Evolutionary conservation across 1,284 basidiomycete species (phyloP).

Genomic region (Porogramme epimiltina): DNA sequence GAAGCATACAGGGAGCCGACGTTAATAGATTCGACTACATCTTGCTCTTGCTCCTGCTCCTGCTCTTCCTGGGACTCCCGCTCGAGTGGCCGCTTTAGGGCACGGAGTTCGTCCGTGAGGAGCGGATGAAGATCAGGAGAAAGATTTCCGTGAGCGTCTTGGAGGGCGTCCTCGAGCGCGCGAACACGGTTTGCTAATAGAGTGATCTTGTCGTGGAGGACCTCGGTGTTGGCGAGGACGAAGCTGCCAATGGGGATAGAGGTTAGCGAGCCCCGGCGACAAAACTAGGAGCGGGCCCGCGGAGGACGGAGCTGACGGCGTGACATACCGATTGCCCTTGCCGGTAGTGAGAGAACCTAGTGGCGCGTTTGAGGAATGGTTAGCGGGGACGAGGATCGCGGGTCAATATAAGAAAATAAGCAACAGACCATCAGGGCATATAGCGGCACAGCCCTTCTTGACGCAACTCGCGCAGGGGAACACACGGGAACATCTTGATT

Average conservation of each 20-base stretch:
- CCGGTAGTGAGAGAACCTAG: slow-evolving; percentile 70
- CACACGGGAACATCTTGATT: slow-evolving; percentile 55
- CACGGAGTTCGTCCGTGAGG: slow-evolving; percentile 57
- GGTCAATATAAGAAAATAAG: not conserved
- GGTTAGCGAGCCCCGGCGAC: not conserved
- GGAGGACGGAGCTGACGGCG: slow-evolving; percentile 11
- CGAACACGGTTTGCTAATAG: slow-evolving; percentile 59
- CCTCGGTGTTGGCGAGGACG: slow-evolving; percentile 69
- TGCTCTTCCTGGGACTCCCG: slow-evolving; percentile 35
- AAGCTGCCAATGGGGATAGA: slow-evolving; percentile 41
- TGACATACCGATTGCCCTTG: slow-evolving; percentile 61
- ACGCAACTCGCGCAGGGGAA: slow-evolving; percentile 71
- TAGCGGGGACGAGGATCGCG: slow-evolving; percentile 1
- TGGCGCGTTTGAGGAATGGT: slow-evolving; percentile 4
- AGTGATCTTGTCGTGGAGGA: slow-evolving; percentile 66
- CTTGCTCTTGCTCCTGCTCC: slow-evolving; percentile 40
- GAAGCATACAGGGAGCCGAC: slow-evolving; percentile 62
- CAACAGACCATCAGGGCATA: slow-evolving; percentile 59
- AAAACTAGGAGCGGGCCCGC: not conserved
- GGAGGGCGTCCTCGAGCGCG: slow-evolving; percentile 64
- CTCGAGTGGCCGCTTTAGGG: slow-evolving; percentile 66
- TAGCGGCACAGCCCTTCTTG: slow-evolving; percentile 66
- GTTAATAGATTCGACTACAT: slow-evolving; percentile 52
- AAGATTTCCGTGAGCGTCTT: slow-evolving; percentile 47
- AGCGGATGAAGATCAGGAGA: slow-evolving; percentile 55